Evolutionary conservation across 2,329 filamentous ascomycete genomes (phyloP).

Genomic region (Claviceps paspali): DNA sequence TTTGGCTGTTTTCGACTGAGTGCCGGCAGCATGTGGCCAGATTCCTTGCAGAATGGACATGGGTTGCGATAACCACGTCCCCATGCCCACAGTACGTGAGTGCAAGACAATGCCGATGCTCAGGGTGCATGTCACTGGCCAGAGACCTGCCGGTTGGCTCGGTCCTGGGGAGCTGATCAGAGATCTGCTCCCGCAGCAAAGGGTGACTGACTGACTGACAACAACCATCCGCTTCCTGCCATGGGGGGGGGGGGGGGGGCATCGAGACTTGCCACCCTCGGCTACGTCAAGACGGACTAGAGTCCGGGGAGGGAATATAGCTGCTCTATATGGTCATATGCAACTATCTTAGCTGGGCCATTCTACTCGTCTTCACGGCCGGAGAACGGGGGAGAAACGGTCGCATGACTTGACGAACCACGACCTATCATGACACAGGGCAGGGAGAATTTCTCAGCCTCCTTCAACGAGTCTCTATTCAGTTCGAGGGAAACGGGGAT

Average conservation of each 20-base stretch:
- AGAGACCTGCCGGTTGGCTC: too few species aligned
- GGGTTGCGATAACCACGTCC: not conserved
- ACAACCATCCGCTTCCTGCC: slow-evolving; percentile 2
- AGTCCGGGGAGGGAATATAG: too few species aligned
- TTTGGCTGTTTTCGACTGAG: not conserved
- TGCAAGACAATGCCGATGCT: not conserved
- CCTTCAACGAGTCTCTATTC: too few species aligned
- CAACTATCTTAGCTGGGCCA: too few species aligned
- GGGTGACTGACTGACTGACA: too few species aligned
- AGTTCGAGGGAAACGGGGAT: too few species aligned
- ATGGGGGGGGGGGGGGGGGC: not conserved
- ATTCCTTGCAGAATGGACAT: slow-evolving; percentile 5
- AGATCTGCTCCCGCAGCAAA: not conserved
- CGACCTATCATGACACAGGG: too few species aligned
- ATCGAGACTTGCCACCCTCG: not conserved
- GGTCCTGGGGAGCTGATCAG: not conserved
- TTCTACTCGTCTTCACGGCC: too few species aligned
- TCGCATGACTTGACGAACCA: too few species aligned
- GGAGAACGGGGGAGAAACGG: too few species aligned
- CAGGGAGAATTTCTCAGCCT: not conserved
- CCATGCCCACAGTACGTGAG: slow-evolving; percentile 1
- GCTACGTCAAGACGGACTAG: too few species aligned
- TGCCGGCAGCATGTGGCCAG: slow-evolving; percentile 2
- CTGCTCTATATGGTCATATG: too few species aligned
- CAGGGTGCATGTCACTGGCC: not conserved